These are phyloP conservation scores for Emericellopsis terricola DNA, from an alignment of 495 filamentous ascomycete species.

Conservation along the genomic window DNA sequence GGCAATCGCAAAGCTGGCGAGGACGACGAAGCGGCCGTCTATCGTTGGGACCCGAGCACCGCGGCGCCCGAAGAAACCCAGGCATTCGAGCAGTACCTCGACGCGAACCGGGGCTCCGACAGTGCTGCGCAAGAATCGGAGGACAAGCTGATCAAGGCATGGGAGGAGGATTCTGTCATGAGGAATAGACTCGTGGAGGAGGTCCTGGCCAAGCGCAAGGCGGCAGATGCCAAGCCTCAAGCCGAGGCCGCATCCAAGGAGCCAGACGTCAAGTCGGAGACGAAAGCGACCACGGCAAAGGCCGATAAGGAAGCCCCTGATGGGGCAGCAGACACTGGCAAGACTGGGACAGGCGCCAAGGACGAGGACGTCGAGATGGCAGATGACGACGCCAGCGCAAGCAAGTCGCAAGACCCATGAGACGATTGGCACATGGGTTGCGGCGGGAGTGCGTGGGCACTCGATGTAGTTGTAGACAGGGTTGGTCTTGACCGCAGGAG, in stretches of 20 bases:
- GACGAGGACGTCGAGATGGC: constrained; percentile 17
- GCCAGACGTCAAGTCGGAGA: not conserved
- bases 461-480: no score
- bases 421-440: no score
- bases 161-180: constrained; percentile 10
- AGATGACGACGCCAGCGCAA: constrained; percentile 6
- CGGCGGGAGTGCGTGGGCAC: no score
- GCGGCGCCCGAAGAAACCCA: no score
- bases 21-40: not conserved
- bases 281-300: not conserved
- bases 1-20: constrained; percentile 37
- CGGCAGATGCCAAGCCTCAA: constrained; percentile 6
- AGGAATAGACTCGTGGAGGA: constrained; percentile 2
- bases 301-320: not conserved
- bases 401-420: no score
- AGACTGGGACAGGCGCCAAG: no score
- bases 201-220: not conserved
- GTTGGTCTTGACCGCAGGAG: no score
- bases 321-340: no score
- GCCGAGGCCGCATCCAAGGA: constrained; percentile 3
- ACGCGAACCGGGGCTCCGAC: no score
- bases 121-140: no score
- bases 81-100: constrained; percentile 35
- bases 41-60: no score
- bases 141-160: not conserved